Conservation (phyloP, 176 grass and related monocot species). For the Neostapfia colusana region DNA sequence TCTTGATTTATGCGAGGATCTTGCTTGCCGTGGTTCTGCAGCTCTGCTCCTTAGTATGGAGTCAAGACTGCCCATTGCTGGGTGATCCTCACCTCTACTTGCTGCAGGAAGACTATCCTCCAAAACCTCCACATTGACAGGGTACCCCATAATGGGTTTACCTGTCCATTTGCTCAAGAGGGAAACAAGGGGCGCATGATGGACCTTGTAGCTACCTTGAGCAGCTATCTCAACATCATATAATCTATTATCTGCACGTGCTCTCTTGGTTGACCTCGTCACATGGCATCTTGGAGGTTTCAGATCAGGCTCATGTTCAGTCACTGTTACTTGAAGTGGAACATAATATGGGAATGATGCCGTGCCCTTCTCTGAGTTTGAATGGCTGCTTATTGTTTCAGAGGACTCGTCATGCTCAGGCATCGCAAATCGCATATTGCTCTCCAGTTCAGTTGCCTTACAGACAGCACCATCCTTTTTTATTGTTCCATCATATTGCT, state of each 20-base stretch:
- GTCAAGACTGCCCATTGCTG: conserved; percentile 47
- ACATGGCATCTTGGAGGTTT: conserved; percentile 38
- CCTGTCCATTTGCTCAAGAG: conserved; percentile 94
- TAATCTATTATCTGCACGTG: conserved; percentile 40
- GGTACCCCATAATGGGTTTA: conserved; percentile 83
- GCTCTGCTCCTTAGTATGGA: conserved; percentile 50
- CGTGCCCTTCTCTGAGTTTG: conserved; percentile 44
- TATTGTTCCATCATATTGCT: conserved; percentile 33
- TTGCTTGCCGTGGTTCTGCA: conserved; percentile 39
- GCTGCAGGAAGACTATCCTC: conserved; percentile 48
- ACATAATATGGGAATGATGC: conserved; percentile 37
- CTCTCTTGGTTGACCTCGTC: conserved; percentile 60
- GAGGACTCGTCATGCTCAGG: conserved; percentile 49
- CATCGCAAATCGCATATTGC: conserved; percentile 7
- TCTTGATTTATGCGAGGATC: conserved; percentile 46
- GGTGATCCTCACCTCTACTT: conserved; percentile 37
- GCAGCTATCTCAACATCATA: conserved; percentile 82
- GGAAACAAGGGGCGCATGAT: conserved; percentile 78
- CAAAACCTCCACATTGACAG: conserved; percentile 62
- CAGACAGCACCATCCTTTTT: conserved; percentile 35
- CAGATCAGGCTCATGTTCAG: conserved; percentile 38
- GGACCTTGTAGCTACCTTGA: conserved; percentile 69
- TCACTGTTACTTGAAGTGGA: conserved; percentile 42
- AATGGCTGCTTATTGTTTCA: conserved; percentile 52
- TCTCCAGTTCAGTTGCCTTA: conserved; percentile 37